These are phyloP conservation scores for Suillus ampliporus DNA, from an alignment of 768 basidiomycete species.

Conservation along the genomic window DNA sequence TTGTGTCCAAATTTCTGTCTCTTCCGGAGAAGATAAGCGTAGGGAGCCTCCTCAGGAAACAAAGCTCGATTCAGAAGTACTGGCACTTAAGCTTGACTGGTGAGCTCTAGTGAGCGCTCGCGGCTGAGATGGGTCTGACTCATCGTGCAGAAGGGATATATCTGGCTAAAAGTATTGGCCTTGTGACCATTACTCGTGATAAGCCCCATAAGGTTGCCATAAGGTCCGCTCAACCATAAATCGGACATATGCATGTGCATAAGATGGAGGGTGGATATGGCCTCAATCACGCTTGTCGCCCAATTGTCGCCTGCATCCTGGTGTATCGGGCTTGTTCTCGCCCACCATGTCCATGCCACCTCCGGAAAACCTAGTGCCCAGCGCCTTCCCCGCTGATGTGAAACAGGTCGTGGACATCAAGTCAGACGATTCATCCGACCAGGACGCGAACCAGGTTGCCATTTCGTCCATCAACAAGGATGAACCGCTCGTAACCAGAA, in stretches of 20 bases:
- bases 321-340: not conserved
- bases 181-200: slow-evolving; percentile 2
- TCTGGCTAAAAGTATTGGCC: too few relatives aligned
- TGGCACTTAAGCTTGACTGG: too few relatives aligned
- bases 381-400: slow-evolving; percentile 9
- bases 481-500: slow-evolving; percentile 74
- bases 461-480: slow-evolving; percentile 49
- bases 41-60: not conserved
- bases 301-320: not conserved
- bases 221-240: not conserved
- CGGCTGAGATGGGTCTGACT: too few relatives aligned
- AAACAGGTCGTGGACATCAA: slow-evolving; percentile 18
- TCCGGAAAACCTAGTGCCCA: slow-evolving; percentile 9
- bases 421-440: slow-evolving; percentile 12
- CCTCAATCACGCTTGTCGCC: not conserved
- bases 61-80: not conserved
- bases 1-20: not conserved
- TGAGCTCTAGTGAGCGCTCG: too few relatives aligned
- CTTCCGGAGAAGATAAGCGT: not conserved
- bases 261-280: not conserved
- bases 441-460: slow-evolving; percentile 29
- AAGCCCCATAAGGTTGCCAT: too few relatives aligned
- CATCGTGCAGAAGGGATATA: too few relatives aligned
- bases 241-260: not conserved
- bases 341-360: slow-evolving; percentile 21